Evolutionary conservation across 306 rosid genomes (phyloP).

Genomic region (Medicago arabica): DNA sequence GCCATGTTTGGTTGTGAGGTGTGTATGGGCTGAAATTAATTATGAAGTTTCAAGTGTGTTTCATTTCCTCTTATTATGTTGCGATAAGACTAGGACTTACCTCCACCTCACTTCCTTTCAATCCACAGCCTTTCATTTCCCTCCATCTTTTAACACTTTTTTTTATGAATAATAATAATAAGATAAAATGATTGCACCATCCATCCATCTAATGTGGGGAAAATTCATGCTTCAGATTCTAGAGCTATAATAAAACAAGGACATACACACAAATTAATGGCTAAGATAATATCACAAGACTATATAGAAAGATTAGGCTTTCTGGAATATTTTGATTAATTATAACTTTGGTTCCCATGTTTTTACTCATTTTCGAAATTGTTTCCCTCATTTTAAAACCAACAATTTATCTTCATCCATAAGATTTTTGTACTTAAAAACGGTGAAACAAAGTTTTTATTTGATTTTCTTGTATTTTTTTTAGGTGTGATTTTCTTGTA

Average conservation of each 20-base stretch:
- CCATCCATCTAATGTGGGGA: not conserved
- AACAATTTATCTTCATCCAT: no score
- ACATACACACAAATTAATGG: not conserved
- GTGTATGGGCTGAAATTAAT: conserved; percentile 29
- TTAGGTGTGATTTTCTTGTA: no score
- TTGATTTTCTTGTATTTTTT: no score
- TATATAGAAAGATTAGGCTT: not conserved
- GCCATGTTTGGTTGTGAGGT: conserved; percentile 63
- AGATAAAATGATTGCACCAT: conserved; percentile 22
- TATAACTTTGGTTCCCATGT: no score
- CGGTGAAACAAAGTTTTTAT: no score
- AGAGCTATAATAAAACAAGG: not conserved
- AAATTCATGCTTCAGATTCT: not conserved
- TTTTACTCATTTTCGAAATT: no score
- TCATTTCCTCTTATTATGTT: not conserved
- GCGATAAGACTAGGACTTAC: conserved; percentile 75
- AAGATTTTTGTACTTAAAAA: no score
- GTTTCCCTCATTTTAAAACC: no score
- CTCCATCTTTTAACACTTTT: conserved; percentile 13
- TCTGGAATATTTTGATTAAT: no score
- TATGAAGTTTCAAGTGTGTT: conserved; percentile 35
- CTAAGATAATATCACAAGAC: not conserved
- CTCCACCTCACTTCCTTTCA: conserved; percentile 47
- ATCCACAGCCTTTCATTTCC: conserved; percentile 64
- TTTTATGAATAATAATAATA: not conserved